phyloP scores from a whole-genome alignment of 805 yeast genomes.

The Saccharomycopsis schoenii region DNA sequence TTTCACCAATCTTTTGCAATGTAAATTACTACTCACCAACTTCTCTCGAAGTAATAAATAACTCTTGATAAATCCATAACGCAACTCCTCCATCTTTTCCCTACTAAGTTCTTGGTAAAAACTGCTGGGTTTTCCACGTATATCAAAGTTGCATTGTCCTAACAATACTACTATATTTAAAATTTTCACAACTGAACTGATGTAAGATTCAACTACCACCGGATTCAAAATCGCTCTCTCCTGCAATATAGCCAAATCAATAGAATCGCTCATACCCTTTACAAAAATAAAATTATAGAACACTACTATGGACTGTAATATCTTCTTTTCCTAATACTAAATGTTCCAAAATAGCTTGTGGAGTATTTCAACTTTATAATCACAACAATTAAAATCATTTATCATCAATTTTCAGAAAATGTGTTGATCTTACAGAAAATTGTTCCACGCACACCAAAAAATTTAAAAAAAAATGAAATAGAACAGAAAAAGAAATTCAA shows the following conservation, averaged over 20 bases:
- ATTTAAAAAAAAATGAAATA: no score
- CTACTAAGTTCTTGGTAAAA: conserved; percentile 5
- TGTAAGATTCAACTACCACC: conserved; percentile 10
- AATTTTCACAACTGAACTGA: conserved; percentile 4
- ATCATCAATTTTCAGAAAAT: neutral
- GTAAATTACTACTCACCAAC: conserved; percentile 4
- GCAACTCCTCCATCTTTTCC: conserved; percentile 4
- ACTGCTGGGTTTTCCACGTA: neutral
- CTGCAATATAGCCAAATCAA: conserved; percentile 2
- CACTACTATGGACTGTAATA: no score
- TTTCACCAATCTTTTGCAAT: conserved; percentile 5
- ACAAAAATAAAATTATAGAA: neutral
- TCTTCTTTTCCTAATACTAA: no score
- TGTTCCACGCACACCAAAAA: no score
- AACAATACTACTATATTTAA: neutral
- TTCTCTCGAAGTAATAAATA: conserved; percentile 10
- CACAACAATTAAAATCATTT: no score
- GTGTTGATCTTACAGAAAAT: neutral
- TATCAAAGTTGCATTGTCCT: conserved; percentile 5
- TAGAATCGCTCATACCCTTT: neutral
- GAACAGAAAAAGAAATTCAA: neutral
- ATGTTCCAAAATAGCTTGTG: neutral
- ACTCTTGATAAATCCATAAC: conserved; percentile 1
- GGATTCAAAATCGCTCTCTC: conserved; percentile 12
- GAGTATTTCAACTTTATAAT: neutral